Evolutionary conservation across 2,329 filamentous ascomycete genomes (phyloP).

Genomic region (Ceratocystis albifundus): DNA sequence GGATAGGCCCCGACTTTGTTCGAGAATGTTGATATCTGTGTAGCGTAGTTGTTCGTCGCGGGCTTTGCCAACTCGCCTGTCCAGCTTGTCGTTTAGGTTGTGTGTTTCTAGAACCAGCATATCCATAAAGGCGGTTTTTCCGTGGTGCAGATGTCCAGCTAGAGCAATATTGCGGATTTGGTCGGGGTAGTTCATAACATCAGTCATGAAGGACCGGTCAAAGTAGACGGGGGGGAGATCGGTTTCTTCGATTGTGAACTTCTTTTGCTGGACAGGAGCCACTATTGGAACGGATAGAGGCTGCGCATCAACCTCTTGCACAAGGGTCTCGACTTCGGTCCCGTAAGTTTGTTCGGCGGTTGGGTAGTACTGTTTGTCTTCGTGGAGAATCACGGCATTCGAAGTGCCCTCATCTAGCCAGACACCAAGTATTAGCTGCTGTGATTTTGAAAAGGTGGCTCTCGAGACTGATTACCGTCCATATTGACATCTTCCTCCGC

Average conservation of each 20-base stretch:
- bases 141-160: conserved; percentile 88
- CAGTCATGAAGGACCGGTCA: conserved; percentile 83
- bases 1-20: conserved; percentile 80
- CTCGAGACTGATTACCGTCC: conserved; percentile 47
- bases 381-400: conserved; percentile 93
- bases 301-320: conserved; percentile 95
- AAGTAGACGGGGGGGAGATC: conserved; percentile 83
- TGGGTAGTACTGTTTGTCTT: conserved; percentile 99
- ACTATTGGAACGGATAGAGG: conserved; percentile 86
- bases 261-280: conserved; percentile 84
- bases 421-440: conserved; percentile 11
- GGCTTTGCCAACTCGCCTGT: conserved; percentile 69
- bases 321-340: conserved; percentile 83
- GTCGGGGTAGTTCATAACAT: conserved; percentile 90
- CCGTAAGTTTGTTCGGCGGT: conserved; percentile 96
- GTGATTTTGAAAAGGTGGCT: not conserved
- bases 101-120: conserved; percentile 96
- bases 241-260: conserved; percentile 85
- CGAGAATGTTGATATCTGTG: conserved; percentile 81
- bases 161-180: conserved; percentile 89
- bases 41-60: conserved; percentile 86
- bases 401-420: conserved; percentile 60
- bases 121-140: conserved; percentile 96
- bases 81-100: conserved; percentile 65
- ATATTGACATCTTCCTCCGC: conserved; percentile 87